phyloP scores from a whole-genome alignment of 2,329 filamentous ascomycete genomes.

The Chaetomium olivaceum region DNA sequence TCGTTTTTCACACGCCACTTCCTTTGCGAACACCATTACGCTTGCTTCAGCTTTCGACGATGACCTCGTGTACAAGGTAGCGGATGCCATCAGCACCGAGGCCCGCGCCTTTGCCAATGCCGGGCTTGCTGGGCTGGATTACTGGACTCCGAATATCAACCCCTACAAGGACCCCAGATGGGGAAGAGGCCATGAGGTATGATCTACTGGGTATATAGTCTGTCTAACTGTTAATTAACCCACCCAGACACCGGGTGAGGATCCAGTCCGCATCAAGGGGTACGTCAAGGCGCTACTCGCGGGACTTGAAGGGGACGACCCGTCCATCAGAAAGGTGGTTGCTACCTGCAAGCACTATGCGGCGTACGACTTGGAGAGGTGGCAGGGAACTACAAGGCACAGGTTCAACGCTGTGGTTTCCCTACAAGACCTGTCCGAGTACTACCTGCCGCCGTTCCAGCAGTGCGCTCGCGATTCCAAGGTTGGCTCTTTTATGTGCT shows the following conservation, averaged over 20 bases:
- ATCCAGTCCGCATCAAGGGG: slow-evolving; percentile 33
- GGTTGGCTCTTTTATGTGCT: slow-evolving; percentile 62
- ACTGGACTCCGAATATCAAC: slow-evolving; percentile 69
- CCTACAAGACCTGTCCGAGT: slow-evolving; percentile 65
- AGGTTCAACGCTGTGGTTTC: slow-evolving; percentile 53
- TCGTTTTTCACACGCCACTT: slow-evolving; percentile 61
- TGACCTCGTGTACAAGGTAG: slow-evolving; percentile 58
- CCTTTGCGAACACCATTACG: slow-evolving; percentile 64
- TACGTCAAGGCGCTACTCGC: slow-evolving; percentile 32
- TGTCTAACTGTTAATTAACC: background rate
- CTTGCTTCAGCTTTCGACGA: slow-evolving; percentile 66
- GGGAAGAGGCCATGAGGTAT: slow-evolving; percentile 58
- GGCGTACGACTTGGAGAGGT: slow-evolving; percentile 56
- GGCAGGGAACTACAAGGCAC: slow-evolving; percentile 34
- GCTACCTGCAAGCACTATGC: slow-evolving; percentile 61
- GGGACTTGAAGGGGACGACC: slow-evolving; percentile 32
- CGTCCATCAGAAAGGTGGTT: slow-evolving; percentile 29
- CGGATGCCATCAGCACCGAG: slow-evolving; percentile 57
- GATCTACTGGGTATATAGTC: slow-evolving; percentile 18
- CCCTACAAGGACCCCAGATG: slow-evolving; percentile 64
- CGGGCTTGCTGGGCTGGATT: slow-evolving; percentile 56
- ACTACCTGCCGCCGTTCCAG: slow-evolving; percentile 67
- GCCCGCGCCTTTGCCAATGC: slow-evolving; percentile 65
- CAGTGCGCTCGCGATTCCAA: slow-evolving; percentile 60
- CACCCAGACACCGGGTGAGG: slow-evolving; percentile 37